Percentiles rank a stretch among this genome's conserved stretches.
Evolutionary conservation across 768 basidiomycete species (phyloP).

Genomic region (Phallus indusiatus): DNA sequence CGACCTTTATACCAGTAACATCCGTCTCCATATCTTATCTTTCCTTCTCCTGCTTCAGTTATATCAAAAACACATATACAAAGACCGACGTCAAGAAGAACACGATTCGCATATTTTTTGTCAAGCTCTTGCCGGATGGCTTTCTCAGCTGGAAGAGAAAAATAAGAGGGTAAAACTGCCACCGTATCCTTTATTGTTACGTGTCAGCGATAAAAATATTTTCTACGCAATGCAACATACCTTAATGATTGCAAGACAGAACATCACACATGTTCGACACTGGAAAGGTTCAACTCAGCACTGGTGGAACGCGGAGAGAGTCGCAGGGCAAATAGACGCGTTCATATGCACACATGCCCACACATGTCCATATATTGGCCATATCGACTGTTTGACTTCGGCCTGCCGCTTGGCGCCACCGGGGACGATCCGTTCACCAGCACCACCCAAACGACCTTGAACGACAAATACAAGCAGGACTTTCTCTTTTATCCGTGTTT

Average conservation of each 20-base stretch:
- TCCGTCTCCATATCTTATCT: constrained; percentile 90
- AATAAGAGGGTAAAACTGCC: constrained; percentile 80
- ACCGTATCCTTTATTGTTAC: constrained; percentile 67
- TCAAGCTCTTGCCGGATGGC: constrained; percentile 83
- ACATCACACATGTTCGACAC: constrained; percentile 15
- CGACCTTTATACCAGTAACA: constrained; percentile 89
- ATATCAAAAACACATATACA: constrained; percentile 89
- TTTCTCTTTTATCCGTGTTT: no score
- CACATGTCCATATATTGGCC: no score
- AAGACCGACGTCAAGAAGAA: constrained; percentile 84
- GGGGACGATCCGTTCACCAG: no score
- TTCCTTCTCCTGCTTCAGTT: constrained; percentile 79
- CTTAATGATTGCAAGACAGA: constrained; percentile 27
- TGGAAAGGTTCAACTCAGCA: no score
- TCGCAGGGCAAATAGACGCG: no score
- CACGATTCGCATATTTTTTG: constrained; percentile 90
- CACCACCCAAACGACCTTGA: no score
- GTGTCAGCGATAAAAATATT: not conserved
- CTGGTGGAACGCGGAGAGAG: constrained; percentile 49
- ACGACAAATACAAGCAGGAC: no score
- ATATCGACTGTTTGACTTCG: no score
- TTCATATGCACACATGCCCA: no score
- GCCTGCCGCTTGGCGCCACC: no score
- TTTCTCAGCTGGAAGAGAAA: constrained; percentile 65
- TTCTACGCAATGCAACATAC: constrained; percentile 10